Conservation (phyloP, 2,329 filamentous ascomycete genomes). For the Bipolaris gigantea region DNA sequence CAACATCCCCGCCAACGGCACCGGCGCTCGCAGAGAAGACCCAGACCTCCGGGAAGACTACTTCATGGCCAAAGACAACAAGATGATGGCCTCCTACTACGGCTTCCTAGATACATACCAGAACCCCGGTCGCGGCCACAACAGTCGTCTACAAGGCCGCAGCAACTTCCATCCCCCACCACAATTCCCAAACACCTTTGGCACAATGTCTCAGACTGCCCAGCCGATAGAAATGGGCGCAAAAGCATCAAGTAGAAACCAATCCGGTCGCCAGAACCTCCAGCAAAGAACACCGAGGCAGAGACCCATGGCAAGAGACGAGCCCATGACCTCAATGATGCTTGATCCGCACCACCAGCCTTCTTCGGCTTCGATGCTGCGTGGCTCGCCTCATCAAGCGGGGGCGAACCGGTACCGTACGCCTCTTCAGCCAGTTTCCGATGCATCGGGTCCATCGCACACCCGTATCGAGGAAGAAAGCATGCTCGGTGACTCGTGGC, state of each 20-base stretch:
- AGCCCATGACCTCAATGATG: constrained; percentile 72
- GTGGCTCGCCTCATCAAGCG: constrained; percentile 51
- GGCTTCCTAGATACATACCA: constrained; percentile 90
- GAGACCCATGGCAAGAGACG: constrained; percentile 41
- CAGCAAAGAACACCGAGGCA: constrained; percentile 32
- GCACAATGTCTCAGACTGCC: constrained; percentile 48
- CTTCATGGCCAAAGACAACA: constrained; percentile 91
- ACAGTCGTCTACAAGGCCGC: constrained; percentile 9
- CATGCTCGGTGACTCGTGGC: constrained; percentile 64
- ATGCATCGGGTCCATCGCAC: constrained; percentile 11
- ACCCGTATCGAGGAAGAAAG: constrained; percentile 55
- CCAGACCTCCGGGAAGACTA: constrained; percentile 77
- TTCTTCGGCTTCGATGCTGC: constrained; percentile 51
- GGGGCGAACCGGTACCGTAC: constrained; percentile 50
- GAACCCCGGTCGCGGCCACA: constrained; percentile 41
- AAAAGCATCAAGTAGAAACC: constrained; percentile 34
- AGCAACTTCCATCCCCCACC: constrained; percentile 73
- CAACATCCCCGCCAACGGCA: constrained; percentile 49
- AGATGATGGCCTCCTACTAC: constrained; percentile 97
- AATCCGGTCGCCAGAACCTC: constrained; percentile 21
- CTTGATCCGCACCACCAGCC: constrained; percentile 78
- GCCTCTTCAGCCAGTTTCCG: constrained; percentile 28
- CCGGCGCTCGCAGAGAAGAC: constrained; percentile 53
- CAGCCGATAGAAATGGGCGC: constrained; percentile 52
- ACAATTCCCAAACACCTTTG: constrained; percentile 68